These are phyloP conservation scores for Pseudocercospora fuligena DNA, from an alignment of 2,329 filamentous ascomycete genomes.

Conservation along the genomic window DNA sequence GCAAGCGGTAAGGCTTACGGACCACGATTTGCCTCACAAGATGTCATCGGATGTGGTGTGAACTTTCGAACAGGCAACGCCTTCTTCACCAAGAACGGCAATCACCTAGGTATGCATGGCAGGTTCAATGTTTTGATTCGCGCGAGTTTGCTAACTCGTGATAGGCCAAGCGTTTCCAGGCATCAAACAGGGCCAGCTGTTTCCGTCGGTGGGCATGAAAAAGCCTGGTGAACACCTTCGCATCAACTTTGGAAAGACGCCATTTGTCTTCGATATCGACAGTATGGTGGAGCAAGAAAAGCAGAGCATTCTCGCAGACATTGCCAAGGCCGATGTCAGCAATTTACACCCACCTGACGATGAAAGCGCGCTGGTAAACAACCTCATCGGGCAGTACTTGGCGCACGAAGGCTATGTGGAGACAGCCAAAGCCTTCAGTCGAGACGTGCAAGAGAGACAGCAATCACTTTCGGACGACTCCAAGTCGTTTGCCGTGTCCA, in stretches of 20 bases:
- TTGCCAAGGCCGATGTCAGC: slow-evolving; percentile 63
- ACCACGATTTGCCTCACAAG: slow-evolving; percentile 62
- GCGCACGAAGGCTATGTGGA: slow-evolving; percentile 96
- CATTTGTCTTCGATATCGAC: slow-evolving; percentile 92
- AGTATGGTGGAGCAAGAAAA: slow-evolving; percentile 74
- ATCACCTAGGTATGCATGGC: slow-evolving; percentile 56
- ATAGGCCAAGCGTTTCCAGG: slow-evolving; percentile 73
- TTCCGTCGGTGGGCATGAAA: slow-evolving; percentile 70
- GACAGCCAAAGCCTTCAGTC: slow-evolving; percentile 79
- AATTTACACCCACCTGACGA: slow-evolving; percentile 66
- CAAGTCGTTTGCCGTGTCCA: slow-evolving; percentile 53
- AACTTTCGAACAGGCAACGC: slow-evolving; percentile 66
- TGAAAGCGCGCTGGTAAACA: slow-evolving; percentile 80
- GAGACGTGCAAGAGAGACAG: slow-evolving; percentile 75
- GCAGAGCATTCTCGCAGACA: slow-evolving; percentile 62
- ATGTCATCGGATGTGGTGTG: slow-evolving; percentile 68
- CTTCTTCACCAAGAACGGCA: slow-evolving; percentile 70
- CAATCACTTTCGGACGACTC: slow-evolving; percentile 57
- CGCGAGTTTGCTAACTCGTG: slow-evolving; percentile 12
- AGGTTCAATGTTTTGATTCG: neutral
- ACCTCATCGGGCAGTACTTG: slow-evolving; percentile 83
- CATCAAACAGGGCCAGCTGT: slow-evolving; percentile 65
- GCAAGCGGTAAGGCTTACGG: slow-evolving; percentile 63
- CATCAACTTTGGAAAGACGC: slow-evolving; percentile 69
- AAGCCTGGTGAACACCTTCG: slow-evolving; percentile 63